Evolutionary conservation across 345 rosid species (phyloP).

Genomic region (Linum trigynum): DNA sequence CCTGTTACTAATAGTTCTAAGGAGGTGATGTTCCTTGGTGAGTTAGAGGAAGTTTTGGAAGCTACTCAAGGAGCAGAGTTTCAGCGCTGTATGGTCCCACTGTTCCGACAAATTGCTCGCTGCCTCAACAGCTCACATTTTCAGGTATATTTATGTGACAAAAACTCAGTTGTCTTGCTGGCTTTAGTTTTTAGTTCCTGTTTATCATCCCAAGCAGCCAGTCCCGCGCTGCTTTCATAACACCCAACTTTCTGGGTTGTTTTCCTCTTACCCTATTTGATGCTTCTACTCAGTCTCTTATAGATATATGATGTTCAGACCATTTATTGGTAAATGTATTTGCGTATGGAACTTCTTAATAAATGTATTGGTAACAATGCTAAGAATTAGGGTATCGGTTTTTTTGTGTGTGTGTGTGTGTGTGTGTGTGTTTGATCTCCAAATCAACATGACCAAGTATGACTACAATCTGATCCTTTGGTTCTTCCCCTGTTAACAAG

Average conservation of each 20-base stretch:
- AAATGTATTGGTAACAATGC: background rate
- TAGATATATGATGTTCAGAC: background rate
- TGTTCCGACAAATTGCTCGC: background rate
- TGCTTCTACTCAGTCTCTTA: background rate
- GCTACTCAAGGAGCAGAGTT: slow-evolving; percentile 3
- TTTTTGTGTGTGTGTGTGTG: no score
- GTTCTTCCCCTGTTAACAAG: background rate
- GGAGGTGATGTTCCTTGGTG: slow-evolving; percentile 5
- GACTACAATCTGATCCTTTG: background rate
- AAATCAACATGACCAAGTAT: background rate
- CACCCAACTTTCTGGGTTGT: background rate
- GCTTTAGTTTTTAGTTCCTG: background rate
- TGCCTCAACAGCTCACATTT: slow-evolving; percentile 4
- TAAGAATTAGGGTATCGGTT: background rate
- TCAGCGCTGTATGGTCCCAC: slow-evolving; percentile 4
- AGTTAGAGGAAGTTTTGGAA: background rate
- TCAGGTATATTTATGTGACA: background rate
- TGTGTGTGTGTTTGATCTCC: no score
- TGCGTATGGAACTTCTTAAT: background rate
- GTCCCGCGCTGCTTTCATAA: background rate
- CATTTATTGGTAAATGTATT: background rate
- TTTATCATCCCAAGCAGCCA: background rate
- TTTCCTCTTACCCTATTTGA: background rate
- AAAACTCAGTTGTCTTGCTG: background rate
- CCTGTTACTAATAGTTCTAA: background rate